A percentile compares a stretch with the other conserved stretches of the same genome.
These are phyloP conservation scores for Arthrinium puccinioides DNA, from an alignment of 2,329 filamentous ascomycete species.

Conservation along the genomic window DNA sequence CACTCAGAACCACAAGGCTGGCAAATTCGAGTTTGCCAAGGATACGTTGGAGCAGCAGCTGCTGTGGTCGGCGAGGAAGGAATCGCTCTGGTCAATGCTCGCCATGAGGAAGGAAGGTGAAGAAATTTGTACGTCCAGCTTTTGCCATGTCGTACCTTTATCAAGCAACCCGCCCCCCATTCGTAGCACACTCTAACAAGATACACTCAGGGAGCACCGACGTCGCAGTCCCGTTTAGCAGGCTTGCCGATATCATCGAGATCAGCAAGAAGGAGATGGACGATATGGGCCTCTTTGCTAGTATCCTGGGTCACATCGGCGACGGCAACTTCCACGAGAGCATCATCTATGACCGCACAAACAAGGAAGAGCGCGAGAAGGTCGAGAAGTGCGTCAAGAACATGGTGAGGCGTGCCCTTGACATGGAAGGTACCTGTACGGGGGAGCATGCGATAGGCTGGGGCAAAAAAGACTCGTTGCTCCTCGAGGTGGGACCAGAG, in stretches of 20 bases:
- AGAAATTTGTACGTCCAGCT: slow-evolving; percentile 61
- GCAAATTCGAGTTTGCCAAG: slow-evolving; percentile 69
- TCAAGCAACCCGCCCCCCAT: neutral
- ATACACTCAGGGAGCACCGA: slow-evolving; percentile 62
- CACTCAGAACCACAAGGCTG: slow-evolving; percentile 55
- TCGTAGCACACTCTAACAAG: neutral
- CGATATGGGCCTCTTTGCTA: slow-evolving; percentile 77
- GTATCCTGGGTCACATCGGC: slow-evolving; percentile 82
- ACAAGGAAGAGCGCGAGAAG: slow-evolving; percentile 63
- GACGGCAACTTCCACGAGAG: slow-evolving; percentile 94
- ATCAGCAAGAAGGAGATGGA: slow-evolving; percentile 86
- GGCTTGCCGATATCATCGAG: slow-evolving; percentile 69
- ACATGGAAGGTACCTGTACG: slow-evolving; percentile 92
- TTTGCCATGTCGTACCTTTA: neutral
- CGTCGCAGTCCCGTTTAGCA: slow-evolving; percentile 73
- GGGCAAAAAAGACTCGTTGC: slow-evolving; percentile 74
- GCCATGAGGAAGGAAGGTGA: slow-evolving; percentile 58
- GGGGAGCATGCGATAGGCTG: slow-evolving; percentile 83
- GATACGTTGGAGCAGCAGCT: slow-evolving; percentile 64
- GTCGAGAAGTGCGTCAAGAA: slow-evolving; percentile 78
- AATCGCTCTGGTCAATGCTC: slow-evolving; percentile 78
- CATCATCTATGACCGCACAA: slow-evolving; percentile 74
- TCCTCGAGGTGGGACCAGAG: slow-evolving; percentile 72
- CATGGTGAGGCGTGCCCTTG: slow-evolving; percentile 84
- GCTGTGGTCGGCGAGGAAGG: slow-evolving; percentile 75